phyloP scores from a whole-genome alignment of 441 rosid species.

The California macrophylla region DNA sequence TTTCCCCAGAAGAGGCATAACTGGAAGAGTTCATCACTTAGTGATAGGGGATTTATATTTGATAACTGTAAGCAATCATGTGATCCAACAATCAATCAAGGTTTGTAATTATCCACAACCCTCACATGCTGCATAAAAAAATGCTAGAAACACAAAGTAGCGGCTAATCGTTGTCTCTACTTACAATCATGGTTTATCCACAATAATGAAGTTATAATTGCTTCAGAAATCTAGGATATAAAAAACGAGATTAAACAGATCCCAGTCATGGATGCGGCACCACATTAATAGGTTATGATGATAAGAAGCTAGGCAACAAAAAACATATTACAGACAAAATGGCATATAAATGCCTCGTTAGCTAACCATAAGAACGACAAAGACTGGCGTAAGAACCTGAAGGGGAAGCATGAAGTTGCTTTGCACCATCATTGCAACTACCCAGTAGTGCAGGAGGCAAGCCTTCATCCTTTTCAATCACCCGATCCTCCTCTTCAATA shows the following conservation, averaged over 20 bases:
- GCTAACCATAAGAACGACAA: constrained; percentile 1
- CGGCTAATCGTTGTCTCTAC: background rate
- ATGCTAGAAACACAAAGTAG: background rate
- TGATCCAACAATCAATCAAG: background rate
- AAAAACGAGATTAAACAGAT: background rate
- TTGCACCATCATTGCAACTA: constrained; percentile 87
- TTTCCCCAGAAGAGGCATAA: background rate
- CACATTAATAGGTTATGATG: background rate
- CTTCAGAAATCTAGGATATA: background rate
- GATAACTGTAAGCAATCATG: background rate
- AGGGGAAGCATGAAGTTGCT: constrained; percentile 81
- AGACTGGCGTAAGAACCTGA: constrained; percentile 43
- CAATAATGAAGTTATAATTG: background rate
- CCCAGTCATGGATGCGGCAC: background rate
- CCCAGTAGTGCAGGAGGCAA: constrained; percentile 86
- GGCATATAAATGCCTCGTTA: background rate
- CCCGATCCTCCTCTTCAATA: constrained; percentile 86
- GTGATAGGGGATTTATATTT: background rate
- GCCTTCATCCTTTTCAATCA: constrained; percentile 62
- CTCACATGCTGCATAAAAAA: background rate
- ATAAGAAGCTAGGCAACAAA: background rate
- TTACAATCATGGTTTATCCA: background rate
- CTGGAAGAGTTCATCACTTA: background rate
- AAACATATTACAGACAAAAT: too few relatives aligned
- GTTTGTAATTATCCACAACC: background rate